These are phyloP conservation scores for Gymnopilus junonius DNA, from an alignment of 768 basidiomycete genomes.

Conservation along the genomic window DNA sequence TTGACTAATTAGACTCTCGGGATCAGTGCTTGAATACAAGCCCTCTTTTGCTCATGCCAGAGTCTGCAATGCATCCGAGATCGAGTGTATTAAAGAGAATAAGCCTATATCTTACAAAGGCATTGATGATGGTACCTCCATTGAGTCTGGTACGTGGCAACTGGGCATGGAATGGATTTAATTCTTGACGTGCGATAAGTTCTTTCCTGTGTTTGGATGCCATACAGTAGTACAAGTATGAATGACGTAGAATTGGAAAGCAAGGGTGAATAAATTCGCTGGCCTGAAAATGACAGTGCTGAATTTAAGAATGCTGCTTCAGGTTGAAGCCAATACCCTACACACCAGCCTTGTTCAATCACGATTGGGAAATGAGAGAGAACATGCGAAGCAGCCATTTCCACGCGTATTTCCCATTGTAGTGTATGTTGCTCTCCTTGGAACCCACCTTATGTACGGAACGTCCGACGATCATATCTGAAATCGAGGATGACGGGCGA, in stretches of 20 bases:
- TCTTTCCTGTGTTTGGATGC: background rate
- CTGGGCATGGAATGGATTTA: background rate
- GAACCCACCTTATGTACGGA: background rate
- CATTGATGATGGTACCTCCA: background rate
- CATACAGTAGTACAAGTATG: background rate
- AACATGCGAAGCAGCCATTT: background rate
- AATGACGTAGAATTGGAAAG: background rate
- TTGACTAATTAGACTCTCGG: background rate
- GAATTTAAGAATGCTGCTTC: too few species aligned
- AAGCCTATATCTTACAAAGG: background rate
- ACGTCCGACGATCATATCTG: background rate
- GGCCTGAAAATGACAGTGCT: too few species aligned
- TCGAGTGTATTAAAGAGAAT: background rate
- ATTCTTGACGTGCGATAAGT: background rate
- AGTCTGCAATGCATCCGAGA: background rate
- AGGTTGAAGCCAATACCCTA: background rate
- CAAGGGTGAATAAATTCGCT: background rate
- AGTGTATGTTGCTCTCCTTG: background rate
- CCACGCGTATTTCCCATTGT: background rate
- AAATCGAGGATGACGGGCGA: background rate
- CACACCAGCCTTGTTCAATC: background rate
- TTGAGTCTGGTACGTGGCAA: background rate
- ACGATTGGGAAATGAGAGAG: background rate
- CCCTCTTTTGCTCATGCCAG: background rate
- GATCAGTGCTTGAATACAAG: background rate